These are phyloP conservation scores for Petrea volubilis DNA, from an alignment of 257 asterid genomes.

Conservation along the genomic window DNA sequence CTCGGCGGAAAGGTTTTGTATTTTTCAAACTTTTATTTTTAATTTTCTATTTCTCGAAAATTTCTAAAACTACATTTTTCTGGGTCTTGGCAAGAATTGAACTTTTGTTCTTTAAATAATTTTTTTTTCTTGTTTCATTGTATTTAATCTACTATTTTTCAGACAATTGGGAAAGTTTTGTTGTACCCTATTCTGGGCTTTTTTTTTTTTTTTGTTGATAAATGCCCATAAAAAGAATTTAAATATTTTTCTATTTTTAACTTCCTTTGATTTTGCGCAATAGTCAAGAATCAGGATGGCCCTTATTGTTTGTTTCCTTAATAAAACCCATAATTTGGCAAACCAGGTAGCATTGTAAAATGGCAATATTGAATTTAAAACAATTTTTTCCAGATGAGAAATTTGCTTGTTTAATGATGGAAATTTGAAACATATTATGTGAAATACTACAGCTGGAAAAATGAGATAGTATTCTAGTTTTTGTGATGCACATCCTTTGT, in stretches of 20 bases:
- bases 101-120: background rate
- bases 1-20: constrained; percentile 46
- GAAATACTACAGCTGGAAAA: background rate
- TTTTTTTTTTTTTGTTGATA: too few species aligned
- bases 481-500: background rate
- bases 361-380: background rate
- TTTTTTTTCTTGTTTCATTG: background rate
- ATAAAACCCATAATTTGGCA: background rate
- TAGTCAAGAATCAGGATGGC: background rate
- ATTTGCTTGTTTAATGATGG: background rate
- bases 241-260: too few species aligned
- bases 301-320: background rate
- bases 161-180: background rate
- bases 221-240: too few species aligned
- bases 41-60: background rate
- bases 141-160: constrained; percentile 3
- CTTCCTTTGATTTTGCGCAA: background rate
- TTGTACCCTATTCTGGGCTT: background rate
- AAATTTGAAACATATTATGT: background rate
- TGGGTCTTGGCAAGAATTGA: background rate
- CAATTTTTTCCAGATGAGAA: background rate
- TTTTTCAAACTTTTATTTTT: background rate
- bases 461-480: background rate
- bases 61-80: background rate
- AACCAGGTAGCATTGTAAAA: background rate